Evolutionary conservation across 1,284 basidiomycete genomes (phyloP), one percentile per base, ranked within the genome.

Genomic region (Irpex sp.): DNA sequence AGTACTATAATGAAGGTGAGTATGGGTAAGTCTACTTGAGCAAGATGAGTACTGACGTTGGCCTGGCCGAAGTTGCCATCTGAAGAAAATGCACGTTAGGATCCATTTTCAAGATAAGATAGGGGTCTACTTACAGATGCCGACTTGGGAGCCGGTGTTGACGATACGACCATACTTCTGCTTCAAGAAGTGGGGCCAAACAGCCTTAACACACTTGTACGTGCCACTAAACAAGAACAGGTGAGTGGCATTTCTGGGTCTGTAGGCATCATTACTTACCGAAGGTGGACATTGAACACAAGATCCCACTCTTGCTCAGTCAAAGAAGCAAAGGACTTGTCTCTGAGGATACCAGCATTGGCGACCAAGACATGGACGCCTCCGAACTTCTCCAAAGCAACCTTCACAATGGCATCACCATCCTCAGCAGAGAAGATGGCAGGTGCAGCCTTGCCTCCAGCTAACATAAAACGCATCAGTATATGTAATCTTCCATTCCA

Each of bases 121-220:
- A 58, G 17, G 17, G 34, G 44, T 26, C 11, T 8, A 82, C 91
- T 73, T 70, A 94, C 91, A 96, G 65, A 98, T 89, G 66, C 96
- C 97, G 62, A 96, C 94, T 74, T 92, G 89, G 4, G 96, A 98
- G 64, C 90, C 88, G 34, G 96, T 98, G 60, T 94, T 97, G 63
- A 99, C 85, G 72, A 99, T 97, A 63, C 97, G 89, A 38, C 97
- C 97, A 74, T 92, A 98, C 79, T 96, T 96, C 75, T 99, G 97
- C 79, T 97, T 92, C 77, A 93, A 90, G 85, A 99, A 98, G 73
- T 95, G 83, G 3, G 97, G 96, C 97, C 96, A 99, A 44, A 94
- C 93, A 11, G 97, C 97, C 75, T 97, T 94, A 62, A 88, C 91
- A 71, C 92, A 94, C 89, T 88, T 90, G 76, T 83, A 92, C 19